Percentiles rank a stretch among this genome's conserved stretches.
phyloP scores from a whole-genome alignment of 73 alveolate genomes.

The Tetrahymena elliotti region DNA sequence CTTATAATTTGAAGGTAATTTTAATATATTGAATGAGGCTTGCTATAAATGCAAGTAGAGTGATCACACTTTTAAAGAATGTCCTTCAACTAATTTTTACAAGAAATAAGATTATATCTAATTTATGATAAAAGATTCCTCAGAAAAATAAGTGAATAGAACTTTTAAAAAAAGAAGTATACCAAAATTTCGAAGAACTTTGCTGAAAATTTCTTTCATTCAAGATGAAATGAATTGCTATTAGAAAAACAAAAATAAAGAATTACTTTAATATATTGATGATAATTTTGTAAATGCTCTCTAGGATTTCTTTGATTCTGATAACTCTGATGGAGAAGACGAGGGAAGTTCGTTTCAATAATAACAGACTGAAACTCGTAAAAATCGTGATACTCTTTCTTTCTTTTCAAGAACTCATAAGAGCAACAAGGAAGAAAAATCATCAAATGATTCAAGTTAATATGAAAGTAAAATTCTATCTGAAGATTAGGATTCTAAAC shows the following conservation, averaged over 20 bases:
- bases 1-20: background rate
- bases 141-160: background rate
- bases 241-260: background rate
- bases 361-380: background rate
- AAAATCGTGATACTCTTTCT: background rate
- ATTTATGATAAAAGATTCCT: background rate
- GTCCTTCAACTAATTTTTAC: constrained; percentile 1
- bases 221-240: background rate
- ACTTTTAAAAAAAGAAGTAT: background rate
- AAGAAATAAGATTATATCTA: background rate
- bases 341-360: background rate
- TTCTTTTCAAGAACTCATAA: background rate
- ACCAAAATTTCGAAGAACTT: background rate
- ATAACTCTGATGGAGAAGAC: background rate
- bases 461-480: too few species aligned
- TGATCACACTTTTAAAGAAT: background rate
- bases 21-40: background rate
- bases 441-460: background rate
- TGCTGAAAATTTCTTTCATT: background rate
- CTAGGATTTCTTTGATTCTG: background rate
- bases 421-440: background rate
- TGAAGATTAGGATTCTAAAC: too few species aligned
- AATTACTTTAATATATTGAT: background rate
- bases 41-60: constrained; percentile 1
- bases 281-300: background rate